A percentile compares a stretch with the other conserved stretches of the same genome.
Evolutionary conservation across 495 filamentous ascomycete genomes (phyloP).

Genomic region (Neurospora cerealis): DNA sequence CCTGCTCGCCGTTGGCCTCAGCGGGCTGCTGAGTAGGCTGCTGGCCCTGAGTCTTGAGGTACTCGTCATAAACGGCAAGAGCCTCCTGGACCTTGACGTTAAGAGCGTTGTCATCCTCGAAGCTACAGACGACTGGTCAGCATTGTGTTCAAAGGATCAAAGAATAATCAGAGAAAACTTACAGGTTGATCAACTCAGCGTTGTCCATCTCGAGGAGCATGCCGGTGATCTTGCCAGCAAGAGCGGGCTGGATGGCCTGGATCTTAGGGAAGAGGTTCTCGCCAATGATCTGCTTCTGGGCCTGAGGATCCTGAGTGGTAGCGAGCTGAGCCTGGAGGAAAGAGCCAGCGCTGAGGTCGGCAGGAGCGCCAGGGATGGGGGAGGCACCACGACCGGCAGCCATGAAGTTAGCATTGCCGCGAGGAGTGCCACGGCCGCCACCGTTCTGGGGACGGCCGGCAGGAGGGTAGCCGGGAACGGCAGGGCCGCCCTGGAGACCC

Average conservation of each 20-base stretch:
- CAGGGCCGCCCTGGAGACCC: slow-evolving; percentile 39
- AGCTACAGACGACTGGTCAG: slow-evolving; percentile 52
- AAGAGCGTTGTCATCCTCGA: slow-evolving; percentile 82
- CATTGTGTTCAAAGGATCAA: too few relatives aligned
- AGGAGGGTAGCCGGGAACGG: slow-evolving; percentile 57
- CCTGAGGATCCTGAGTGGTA: slow-evolving; percentile 44
- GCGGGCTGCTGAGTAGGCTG: slow-evolving; percentile 23
- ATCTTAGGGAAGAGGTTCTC: slow-evolving; percentile 99
- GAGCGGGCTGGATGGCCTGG: slow-evolving; percentile 77
- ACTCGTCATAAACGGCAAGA: slow-evolving; percentile 94
- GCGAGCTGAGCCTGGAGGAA: slow-evolving; percentile 41
- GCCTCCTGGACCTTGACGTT: slow-evolving; percentile 94
- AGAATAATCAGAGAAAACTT: slow-evolving; percentile 50
- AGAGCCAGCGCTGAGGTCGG: slow-evolving; percentile 28
- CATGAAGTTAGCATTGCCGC: slow-evolving; percentile 21
- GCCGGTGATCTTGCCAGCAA: slow-evolving; percentile 98
- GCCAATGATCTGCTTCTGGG: slow-evolving; percentile 97
- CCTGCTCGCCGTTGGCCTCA: slow-evolving; percentile 21
- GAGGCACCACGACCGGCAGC: slow-evolving; percentile 48
- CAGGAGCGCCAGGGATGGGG: slow-evolving; percentile 12
- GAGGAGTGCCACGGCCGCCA: slow-evolving; percentile 30
- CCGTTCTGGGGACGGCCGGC: slow-evolving; percentile 33
- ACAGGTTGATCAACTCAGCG: slow-evolving; percentile 84
- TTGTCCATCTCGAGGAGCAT: slow-evolving; percentile 99
- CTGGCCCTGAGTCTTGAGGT: slow-evolving; percentile 60